These are phyloP conservation scores for Benincasa hispida DNA, from an alignment of 306 rosid genomes.

Conservation along the genomic window DNA sequence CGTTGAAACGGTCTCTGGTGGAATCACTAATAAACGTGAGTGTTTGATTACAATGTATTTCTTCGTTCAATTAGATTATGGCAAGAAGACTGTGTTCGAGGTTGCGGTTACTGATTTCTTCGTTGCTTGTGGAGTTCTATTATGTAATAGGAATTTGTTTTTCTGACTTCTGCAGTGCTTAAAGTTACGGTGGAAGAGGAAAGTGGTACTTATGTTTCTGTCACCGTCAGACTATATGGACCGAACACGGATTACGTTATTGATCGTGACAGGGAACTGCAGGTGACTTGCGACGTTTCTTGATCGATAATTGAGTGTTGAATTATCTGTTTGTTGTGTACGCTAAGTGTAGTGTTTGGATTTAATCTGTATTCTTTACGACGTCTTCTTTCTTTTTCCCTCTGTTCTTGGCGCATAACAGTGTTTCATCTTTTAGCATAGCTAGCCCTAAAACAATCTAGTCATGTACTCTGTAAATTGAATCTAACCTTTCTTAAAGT, in stretches of 20 bases:
- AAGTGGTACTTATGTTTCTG: constrained; percentile 23
- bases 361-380: not conserved
- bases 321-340: not conserved
- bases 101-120: not conserved
- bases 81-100: not conserved
- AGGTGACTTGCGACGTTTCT: constrained; percentile 32
- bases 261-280: constrained; percentile 73
- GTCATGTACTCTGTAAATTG: not conserved
- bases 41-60: not conserved
- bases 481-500: not conserved
- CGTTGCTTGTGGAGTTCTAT: not conserved
- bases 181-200: constrained; percentile 59
- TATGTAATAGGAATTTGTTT: not conserved
- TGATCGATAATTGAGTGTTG: not conserved
- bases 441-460: not conserved
- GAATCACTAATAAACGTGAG: constrained; percentile 91
- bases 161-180: constrained; percentile 35
- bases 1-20: constrained; percentile 73
- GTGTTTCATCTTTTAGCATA: not conserved
- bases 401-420: not conserved
- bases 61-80: not conserved
- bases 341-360: not conserved
- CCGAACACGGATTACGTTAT: constrained; percentile 84
- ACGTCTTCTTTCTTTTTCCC: not conserved
- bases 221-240: constrained; percentile 71